Evolutionary conservation across 495 filamentous ascomycete species (phyloP).

Genomic region (Pseudomonodictys pantanalensis): DNA sequence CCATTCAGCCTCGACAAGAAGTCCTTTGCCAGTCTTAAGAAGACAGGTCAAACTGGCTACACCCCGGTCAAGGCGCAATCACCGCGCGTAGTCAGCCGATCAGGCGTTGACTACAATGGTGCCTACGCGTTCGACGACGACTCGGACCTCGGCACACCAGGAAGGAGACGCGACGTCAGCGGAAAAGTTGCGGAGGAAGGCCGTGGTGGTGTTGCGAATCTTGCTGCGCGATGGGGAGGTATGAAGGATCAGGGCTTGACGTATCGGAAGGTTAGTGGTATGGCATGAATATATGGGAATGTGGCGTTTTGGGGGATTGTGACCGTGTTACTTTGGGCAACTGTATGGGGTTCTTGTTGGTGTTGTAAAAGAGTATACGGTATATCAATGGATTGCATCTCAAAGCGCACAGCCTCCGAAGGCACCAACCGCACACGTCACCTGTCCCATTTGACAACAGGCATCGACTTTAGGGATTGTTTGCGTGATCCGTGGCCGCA

Average conservation of each 20-base stretch:
- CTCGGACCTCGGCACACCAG: slow-evolving; percentile 40
- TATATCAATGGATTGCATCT: background rate
- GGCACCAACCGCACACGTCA: background rate
- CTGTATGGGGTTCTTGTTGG: background rate
- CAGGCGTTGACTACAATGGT: slow-evolving; percentile 48
- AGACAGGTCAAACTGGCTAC: slow-evolving; percentile 25
- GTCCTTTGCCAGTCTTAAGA: slow-evolving; percentile 23
- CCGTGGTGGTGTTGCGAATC: slow-evolving; percentile 45
- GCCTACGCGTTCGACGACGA: slow-evolving; percentile 56
- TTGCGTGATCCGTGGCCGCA: background rate
- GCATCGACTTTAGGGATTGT: background rate
- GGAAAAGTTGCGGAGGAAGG: slow-evolving; percentile 87
- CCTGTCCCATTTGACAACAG: background rate
- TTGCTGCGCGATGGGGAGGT: slow-evolving; percentile 16
- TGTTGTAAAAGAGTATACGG: no score
- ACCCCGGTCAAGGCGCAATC: slow-evolving; percentile 16
- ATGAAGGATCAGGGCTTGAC: slow-evolving; percentile 19
- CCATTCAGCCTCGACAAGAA: slow-evolving; percentile 25
- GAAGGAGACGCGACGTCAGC: slow-evolving; percentile 64
- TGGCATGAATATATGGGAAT: slow-evolving; percentile 12
- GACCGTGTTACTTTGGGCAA: background rate
- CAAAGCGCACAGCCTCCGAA: background rate
- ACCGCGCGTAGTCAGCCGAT: slow-evolving; percentile 32
- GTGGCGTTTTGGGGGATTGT: slow-evolving; percentile 9
- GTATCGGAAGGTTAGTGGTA: slow-evolving; percentile 30